A percentile compares a stretch with the other conserved stretches of the same genome.
phyloP scores from a whole-genome alignment of 1,139 yeast species.

The Saccharomyces hybrid region DNA sequence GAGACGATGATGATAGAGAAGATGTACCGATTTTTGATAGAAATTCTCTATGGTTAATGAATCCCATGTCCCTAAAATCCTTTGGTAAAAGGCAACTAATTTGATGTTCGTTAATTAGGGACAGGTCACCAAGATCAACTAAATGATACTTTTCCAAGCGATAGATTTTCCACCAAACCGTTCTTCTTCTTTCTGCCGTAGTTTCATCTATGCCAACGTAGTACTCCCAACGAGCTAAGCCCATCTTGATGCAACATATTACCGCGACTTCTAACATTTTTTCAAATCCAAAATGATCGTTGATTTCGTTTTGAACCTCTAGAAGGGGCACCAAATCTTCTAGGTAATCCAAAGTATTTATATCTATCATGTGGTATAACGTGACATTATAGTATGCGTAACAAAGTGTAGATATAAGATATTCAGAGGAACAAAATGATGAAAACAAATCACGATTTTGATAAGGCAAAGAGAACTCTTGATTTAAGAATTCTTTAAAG shows the following conservation, averaged over 20 bases:
- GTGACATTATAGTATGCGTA: constrained; percentile 24
- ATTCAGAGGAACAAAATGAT: constrained; percentile 18
- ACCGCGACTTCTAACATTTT: not conserved
- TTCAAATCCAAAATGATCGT: not conserved
- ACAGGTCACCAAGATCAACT: not conserved
- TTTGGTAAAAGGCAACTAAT: not conserved
- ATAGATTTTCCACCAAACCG: constrained; percentile 13
- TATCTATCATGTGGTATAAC: constrained; percentile 17
- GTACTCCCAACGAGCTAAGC: constrained; percentile 15
- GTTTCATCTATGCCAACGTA: constrained; percentile 16
- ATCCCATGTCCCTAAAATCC: not conserved
- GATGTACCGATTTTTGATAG: constrained; percentile 11
- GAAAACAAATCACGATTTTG: constrained; percentile 7
- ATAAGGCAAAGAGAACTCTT: not conserved
- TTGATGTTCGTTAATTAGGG: not conserved
- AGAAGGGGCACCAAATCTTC: not conserved
- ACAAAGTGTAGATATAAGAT: constrained; percentile 18
- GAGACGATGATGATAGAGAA: not conserved
- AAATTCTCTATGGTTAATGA: constrained; percentile 12
- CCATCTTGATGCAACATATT: constrained; percentile 2
- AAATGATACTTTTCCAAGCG: constrained; percentile 7
- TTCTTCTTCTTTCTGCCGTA: constrained; percentile 13
- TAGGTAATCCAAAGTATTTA: constrained; percentile 14
- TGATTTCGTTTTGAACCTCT: not conserved
- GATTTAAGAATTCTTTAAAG: constrained; percentile 13